Evolutionary conservation across 2,329 filamentous ascomycete species (phyloP), one percentile per base, ranked within the genome.

Genomic region (Fusarium sublunatum): DNA sequence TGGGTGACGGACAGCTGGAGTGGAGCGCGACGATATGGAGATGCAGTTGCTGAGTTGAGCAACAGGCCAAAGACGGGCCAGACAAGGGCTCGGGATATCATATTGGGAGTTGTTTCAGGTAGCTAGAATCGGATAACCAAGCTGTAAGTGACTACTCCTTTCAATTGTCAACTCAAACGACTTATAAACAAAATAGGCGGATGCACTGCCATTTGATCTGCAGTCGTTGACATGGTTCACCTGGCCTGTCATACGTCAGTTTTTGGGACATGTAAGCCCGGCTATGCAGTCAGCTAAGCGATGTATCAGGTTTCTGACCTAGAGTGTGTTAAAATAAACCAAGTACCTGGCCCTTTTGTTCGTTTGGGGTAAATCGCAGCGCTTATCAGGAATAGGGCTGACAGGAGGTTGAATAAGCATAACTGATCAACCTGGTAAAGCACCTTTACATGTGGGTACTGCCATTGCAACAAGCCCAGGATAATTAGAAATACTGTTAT

Each of bases 1-100:
- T 60, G 54, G 2, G 46, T 46, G 7, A 60, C 28, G 15, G 41
- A 45, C 2, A 60, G 12, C 19, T 59, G 53, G 7, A 60, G 41
- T 13, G 54, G 25, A 15, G 44, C 29, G 24, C 31, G 45, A 1
- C 29, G 29, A 25, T 13, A 22, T 7, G 11, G 26, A 22, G 13
- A 28, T 1, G 45, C 36, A 3, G 25, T 29, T 6, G 7, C 29
- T 3, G 51, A 2, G 29, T 10, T 10, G 7, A 54, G 8, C 31
- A 51, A n/a, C 10, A 54, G 11, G 11, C 51, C 25, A 0, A 54
- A 3, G 3, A 31, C 13, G 7, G 45, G 36, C 51, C 51, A 54
- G 8, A 26, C 6, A 7, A 54, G 8, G 6, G 12, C 5, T 5
- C 29, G 24, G 13, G 45, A 8, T 9, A 54, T 25, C 51, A 54